These are phyloP conservation scores for Diplodia scrobiculata DNA, from an alignment of 2,329 filamentous ascomycete genomes.

Conservation along the genomic window DNA sequence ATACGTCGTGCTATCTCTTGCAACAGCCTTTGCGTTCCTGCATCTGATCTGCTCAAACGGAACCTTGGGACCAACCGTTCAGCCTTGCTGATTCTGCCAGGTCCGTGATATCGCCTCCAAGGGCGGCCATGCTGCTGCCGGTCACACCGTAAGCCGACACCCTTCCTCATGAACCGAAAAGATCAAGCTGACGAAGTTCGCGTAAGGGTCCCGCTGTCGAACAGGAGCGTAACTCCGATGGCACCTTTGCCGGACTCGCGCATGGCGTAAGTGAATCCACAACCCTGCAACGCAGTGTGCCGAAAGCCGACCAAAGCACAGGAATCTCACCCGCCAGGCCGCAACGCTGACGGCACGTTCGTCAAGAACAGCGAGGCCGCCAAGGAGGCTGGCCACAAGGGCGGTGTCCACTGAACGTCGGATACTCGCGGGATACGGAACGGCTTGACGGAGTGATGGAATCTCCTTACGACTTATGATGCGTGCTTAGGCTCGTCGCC, in stretches of 20 bases:
- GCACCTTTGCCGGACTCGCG: conserved; percentile 45
- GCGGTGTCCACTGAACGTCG: conserved; percentile 34
- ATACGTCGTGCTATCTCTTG: neutral
- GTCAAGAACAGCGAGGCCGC: conserved; percentile 44
- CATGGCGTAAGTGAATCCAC: conserved; percentile 44
- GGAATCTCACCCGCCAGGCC: conserved; percentile 33
- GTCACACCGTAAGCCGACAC: conserved; percentile 18
- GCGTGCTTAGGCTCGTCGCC: neutral
- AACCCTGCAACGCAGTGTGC: conserved; percentile 39
- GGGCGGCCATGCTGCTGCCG: conserved; percentile 51
- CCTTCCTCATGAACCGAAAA: neutral
- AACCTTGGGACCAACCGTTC: neutral
- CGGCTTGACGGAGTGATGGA: neutral
- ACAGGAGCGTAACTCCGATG: conserved; percentile 43
- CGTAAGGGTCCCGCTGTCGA: neutral
- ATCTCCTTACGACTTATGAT: conserved; percentile 8
- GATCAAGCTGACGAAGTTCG: neutral
- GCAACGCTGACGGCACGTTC: conserved; percentile 47
- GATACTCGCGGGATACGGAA: neutral
- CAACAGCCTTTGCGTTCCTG: neutral
- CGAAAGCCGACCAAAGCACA: neutral
- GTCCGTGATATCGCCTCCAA: conserved; percentile 54
- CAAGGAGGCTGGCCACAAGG: conserved; percentile 44
- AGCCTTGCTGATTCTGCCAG: conserved; percentile 2
- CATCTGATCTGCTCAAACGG: neutral